These are phyloP conservation scores for Coemansia sp. DNA, from an alignment of 192 early-diverging fungal species.

Conservation along the genomic window DNA sequence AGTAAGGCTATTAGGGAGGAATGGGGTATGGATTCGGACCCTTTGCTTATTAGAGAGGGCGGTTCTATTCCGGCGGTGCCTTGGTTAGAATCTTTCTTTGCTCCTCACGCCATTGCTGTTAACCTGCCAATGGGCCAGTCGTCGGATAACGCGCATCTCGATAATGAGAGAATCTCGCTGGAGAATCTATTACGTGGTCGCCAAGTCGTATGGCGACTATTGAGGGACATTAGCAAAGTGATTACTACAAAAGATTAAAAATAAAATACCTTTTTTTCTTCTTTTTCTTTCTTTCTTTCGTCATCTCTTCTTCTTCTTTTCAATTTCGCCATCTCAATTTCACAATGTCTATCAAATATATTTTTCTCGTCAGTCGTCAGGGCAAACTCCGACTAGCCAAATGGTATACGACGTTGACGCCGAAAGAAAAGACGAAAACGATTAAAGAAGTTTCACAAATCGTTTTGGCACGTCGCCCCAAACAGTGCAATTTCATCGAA, in stretches of 20 bases:
- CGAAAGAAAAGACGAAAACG: constrained; percentile 94
- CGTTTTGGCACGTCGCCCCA: constrained; percentile 83
- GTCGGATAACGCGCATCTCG: constrained; percentile 78
- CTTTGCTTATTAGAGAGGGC: constrained; percentile 76
- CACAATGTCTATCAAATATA: constrained; percentile 62
- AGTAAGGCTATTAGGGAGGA: constrained; percentile 61
- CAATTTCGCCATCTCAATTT: not conserved
- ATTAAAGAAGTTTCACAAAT: constrained; percentile 93
- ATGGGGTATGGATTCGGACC: constrained; percentile 50
- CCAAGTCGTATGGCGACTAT: constrained; percentile 63
- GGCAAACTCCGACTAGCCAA: constrained; percentile 82
- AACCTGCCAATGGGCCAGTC: constrained; percentile 82
- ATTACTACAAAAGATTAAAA: not conserved
- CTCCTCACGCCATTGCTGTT: constrained; percentile 62
- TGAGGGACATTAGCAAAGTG: constrained; percentile 35
- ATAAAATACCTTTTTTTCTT: not conserved
- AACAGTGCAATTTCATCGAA: constrained; percentile 99
- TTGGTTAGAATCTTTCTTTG: constrained; percentile 70
- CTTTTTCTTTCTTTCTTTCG: not conserved
- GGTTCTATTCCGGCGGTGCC: constrained; percentile 78
- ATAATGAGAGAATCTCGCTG: constrained; percentile 74
- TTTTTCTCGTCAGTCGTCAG: constrained; percentile 80
- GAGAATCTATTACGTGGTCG: constrained; percentile 70
- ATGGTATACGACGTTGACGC: constrained; percentile 75
- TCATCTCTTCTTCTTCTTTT: not conserved